These are phyloP conservation scores for Coemansia sp. DNA, from an alignment of 192 early-diverging fungal genomes.

Conservation along the genomic window DNA sequence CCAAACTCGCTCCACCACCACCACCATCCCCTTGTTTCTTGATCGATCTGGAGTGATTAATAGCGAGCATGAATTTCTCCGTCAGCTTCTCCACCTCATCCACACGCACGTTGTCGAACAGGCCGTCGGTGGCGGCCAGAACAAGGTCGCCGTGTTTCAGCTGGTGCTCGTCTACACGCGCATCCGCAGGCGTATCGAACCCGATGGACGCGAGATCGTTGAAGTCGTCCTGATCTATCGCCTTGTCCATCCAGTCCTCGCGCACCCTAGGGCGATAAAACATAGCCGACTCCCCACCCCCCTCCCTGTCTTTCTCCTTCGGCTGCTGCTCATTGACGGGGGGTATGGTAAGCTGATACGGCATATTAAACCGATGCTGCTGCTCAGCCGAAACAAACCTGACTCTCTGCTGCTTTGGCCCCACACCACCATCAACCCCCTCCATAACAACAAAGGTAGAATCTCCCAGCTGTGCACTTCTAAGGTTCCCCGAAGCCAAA, in stretches of 20 bases:
- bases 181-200: slow-evolving; percentile 43
- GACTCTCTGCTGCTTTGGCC: slow-evolving; percentile 1
- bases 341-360: slow-evolving; percentile 49
- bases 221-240: slow-evolving; percentile 38
- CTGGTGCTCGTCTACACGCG: slow-evolving; percentile 21
- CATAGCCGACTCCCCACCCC: slow-evolving; percentile 20
- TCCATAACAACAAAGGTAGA: slow-evolving; percentile 43
- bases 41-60: slow-evolving; percentile 4
- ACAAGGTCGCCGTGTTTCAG: slow-evolving; percentile 41
- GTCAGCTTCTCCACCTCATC: slow-evolving; percentile 49
- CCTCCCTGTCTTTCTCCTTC: neutral
- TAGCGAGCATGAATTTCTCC: slow-evolving; percentile 44
- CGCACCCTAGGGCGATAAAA: slow-evolving; percentile 35
- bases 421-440: no score
- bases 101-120: slow-evolving; percentile 50
- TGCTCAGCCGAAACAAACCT: slow-evolving; percentile 42
- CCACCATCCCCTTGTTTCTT: neutral
- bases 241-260: neutral
- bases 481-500: slow-evolving; percentile 24
- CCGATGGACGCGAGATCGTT: slow-evolving; percentile 27
- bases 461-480: slow-evolving; percentile 50
- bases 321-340: slow-evolving; percentile 17
- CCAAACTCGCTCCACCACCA: neutral
- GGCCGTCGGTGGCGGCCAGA: slow-evolving; percentile 47
- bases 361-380: slow-evolving; percentile 54